Base-by-base conservation (phyloP, 2,329 filamentous ascomycete species). In the Xylariaceae sp. region DNA sequence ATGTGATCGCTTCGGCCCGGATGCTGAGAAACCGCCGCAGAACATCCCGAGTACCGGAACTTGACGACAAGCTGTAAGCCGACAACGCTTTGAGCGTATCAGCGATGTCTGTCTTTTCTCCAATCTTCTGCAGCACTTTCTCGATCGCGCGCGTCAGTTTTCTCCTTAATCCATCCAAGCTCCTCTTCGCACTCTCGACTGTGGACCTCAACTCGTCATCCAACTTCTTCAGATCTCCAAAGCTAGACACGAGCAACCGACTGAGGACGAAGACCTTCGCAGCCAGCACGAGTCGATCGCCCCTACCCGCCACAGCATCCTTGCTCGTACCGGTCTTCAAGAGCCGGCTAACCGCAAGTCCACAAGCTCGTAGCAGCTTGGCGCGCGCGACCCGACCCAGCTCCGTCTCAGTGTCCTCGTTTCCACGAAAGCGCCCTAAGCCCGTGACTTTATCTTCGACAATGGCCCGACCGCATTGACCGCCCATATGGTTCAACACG, bases 61-160 rank as follows among this genome's bases (percentile, higher is more conserved):
- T 95, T 2, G 88, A 92, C 1, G 87, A 85, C 54, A 97, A 78
- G 62, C 90, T 92, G 71, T 92, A 92, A 0, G 92, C 92, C 58
- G 87, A 89, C 65, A 97, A 79, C 0, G 88, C 86, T 66, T 90
- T 87, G 10, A 93, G 77, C 13, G 94, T 80, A 18, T 82, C 78
- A 61, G 78, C 68, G 59, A 79, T 67, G 66, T 80, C 65, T 61
- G 72, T 62, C 69, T 76, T 62, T 67, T 80, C 72, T 80, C 87
- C 81, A 30, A 87, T 82, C 52, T 81, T 83, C 64, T 83, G 81
- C 56, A 95, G 72, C 3, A 90, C 78, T 65, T 84, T 88, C 55
- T 92, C 85, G 23, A 96, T 84, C 13, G 84, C 83, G 54, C 82
- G 79, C 45, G 89, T 73, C 1, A 96, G 76, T 64, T 84, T 85